Evolutionary conservation across 371 early-diverging fungal genomes (phyloP).

Genomic region (Mortierella sp.): DNA sequence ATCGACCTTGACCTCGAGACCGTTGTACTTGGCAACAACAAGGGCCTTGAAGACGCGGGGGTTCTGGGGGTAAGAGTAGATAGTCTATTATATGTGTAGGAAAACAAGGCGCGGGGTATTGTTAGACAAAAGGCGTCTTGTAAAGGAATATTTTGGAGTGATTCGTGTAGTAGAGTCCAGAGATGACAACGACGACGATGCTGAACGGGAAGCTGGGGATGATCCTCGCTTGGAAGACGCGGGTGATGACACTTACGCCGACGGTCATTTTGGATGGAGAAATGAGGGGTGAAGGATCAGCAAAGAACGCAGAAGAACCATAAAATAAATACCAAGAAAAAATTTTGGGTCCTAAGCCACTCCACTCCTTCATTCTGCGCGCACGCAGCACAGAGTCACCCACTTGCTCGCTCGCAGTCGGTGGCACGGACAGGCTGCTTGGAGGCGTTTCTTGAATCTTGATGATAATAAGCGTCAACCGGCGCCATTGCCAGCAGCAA

Average conservation of each 20-base stretch:
- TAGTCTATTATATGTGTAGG: constrained; percentile 45
- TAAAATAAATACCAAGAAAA: constrained; percentile 10
- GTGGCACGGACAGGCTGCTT: not conserved
- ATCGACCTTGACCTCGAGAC: constrained; percentile 76
- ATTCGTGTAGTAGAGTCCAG: not conserved
- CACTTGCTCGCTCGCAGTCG: no score
- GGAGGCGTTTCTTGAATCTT: not conserved
- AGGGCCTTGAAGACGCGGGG: constrained; percentile 72
- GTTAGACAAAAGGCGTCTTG: no score
- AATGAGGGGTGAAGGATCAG: constrained; percentile 13
- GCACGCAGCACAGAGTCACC: not conserved
- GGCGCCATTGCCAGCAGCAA: not conserved
- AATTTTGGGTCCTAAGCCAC: not conserved
- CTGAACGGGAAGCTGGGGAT: no score
- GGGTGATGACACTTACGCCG: constrained; percentile 35
- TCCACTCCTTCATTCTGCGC: not conserved
- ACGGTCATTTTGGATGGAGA: constrained; percentile 34
- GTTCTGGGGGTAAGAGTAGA: constrained; percentile 68
- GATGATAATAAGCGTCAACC: constrained; percentile 1
- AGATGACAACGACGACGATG: not conserved
- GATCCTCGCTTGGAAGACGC: not conserved
- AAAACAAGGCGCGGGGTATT: not conserved
- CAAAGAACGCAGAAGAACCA: constrained; percentile 22
- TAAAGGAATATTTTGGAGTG: not conserved
- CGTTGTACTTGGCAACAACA: constrained; percentile 85